Evolutionary conservation across 257 asterid genomes (phyloP).

Genomic region (Nicotiana tabacum): DNA sequence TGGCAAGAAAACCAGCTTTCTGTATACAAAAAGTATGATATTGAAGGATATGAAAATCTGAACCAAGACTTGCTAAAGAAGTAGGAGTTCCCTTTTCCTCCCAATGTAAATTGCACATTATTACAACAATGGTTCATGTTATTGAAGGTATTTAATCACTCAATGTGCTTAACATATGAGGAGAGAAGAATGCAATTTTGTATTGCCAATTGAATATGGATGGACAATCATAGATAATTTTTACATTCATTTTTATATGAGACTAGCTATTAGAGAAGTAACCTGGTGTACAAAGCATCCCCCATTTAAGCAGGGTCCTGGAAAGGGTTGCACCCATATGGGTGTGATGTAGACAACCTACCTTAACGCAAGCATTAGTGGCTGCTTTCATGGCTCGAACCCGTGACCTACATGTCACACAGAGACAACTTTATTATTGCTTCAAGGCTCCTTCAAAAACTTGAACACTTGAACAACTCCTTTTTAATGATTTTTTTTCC

Average conservation of each 20-base stretch:
- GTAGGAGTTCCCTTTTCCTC: not conserved
- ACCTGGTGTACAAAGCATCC: too few species aligned
- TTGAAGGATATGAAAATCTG: conserved; percentile 25
- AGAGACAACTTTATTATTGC: too few species aligned
- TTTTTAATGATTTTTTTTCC: too few species aligned
- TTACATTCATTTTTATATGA: not conserved
- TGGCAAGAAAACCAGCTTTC: conserved; percentile 44
- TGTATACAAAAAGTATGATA: conserved; percentile 29
- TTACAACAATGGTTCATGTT: not conserved
- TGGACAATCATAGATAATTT: not conserved
- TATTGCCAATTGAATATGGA: conserved; percentile 1
- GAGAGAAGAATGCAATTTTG: not conserved
- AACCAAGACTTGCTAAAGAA: not conserved
- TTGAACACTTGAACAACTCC: too few species aligned
- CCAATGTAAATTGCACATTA: not conserved
- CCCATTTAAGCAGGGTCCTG: too few species aligned
- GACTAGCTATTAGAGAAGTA: not conserved
- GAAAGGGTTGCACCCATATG: too few species aligned
- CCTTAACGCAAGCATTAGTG: too few species aligned
- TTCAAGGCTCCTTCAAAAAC: too few species aligned
- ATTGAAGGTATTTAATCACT: not conserved
- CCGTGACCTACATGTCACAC: too few species aligned
- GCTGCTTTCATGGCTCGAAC: too few species aligned
- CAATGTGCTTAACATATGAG: not conserved
- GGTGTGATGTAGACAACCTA: too few species aligned